Conservation (phyloP, 305 asterid genomes). For the Plantago lanceolata region DNA sequence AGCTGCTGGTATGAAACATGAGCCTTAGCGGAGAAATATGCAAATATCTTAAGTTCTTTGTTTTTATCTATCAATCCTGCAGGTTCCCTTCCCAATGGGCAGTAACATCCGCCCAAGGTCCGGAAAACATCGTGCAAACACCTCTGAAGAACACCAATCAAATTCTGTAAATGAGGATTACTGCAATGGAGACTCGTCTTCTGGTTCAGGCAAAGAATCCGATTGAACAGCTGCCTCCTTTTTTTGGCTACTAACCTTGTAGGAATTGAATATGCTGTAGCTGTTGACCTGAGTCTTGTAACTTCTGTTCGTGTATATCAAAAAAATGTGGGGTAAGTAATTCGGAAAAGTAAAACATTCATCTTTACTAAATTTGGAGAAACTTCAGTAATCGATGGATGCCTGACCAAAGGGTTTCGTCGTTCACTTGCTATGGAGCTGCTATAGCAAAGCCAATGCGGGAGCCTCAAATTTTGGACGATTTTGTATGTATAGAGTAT, state of each 20-base stretch:
- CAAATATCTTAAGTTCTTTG: slow-evolving; percentile 1
- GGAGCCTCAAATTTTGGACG: slow-evolving; percentile 77
- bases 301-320: slow-evolving; percentile 46
- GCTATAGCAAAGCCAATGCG: slow-evolving; percentile 36
- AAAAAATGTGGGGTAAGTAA: slow-evolving; percentile 40
- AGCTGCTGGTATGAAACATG: too few relatives aligned
- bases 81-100: slow-evolving; percentile 99
- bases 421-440: slow-evolving; percentile 27
- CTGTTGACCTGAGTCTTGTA: slow-evolving; percentile 46
- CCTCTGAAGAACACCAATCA: slow-evolving; percentile 43
- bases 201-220: slow-evolving; percentile 64
- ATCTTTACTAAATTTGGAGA: slow-evolving; percentile 31
- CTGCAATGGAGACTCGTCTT: slow-evolving; percentile 52
- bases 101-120: slow-evolving; percentile 69
- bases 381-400: slow-evolving; percentile 36
- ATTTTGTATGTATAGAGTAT: slow-evolving; percentile 46
- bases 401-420: slow-evolving; percentile 39
- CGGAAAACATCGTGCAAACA: slow-evolving; percentile 53
- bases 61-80: slow-evolving; percentile 21
- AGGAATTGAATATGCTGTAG: slow-evolving; percentile 35
- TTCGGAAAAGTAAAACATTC: slow-evolving; percentile 24
- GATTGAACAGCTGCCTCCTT: slow-evolving; percentile 51
- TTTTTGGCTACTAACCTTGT: slow-evolving; percentile 63
- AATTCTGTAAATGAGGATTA: slow-evolving; percentile 46
- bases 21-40: neutral